phyloP scores from a whole-genome alignment of 805 yeast genomes.

The Ogataea paraovalis region DNA sequence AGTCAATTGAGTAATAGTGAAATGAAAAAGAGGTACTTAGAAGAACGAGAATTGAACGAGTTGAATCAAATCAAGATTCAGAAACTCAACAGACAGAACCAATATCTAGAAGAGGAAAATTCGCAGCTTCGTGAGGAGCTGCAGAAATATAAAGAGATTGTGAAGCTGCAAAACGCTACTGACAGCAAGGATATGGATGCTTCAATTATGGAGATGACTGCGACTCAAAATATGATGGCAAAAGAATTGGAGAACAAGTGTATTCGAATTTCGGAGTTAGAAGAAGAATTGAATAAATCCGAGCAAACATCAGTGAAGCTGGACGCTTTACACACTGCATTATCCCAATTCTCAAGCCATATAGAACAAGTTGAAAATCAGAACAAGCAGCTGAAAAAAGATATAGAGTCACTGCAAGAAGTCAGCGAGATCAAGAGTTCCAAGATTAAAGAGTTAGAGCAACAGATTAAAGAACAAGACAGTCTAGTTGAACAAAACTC shows the following conservation, averaged over 20 bases:
- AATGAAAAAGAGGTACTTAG: conserved; percentile 20
- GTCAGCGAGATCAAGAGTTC: conserved; percentile 55
- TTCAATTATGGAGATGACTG: conserved; percentile 16
- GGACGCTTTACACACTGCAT: conserved; percentile 51
- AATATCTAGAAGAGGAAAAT: conserved; percentile 39
- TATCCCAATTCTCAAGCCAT: conserved; percentile 54
- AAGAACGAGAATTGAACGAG: conserved; percentile 20
- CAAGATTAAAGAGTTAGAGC: conserved; percentile 52
- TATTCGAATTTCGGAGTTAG: conserved; percentile 16
- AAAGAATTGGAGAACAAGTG: conserved; percentile 20
- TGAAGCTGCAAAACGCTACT: conserved; percentile 8
- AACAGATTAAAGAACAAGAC: conserved; percentile 47
- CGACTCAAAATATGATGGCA: conserved; percentile 15
- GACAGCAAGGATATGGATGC: conserved; percentile 24
- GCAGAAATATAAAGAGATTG: conserved; percentile 16
- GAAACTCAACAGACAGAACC: conserved; percentile 23
- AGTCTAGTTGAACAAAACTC: conserved; percentile 45
- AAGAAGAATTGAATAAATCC: conserved; percentile 5
- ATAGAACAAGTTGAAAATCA: conserved; percentile 60
- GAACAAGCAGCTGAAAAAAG: conserved; percentile 53
- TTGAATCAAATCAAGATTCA: conserved; percentile 19
- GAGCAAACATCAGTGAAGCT: conserved; percentile 35
- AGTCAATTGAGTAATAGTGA: conserved; percentile 25
- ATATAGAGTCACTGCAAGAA: conserved; percentile 49
- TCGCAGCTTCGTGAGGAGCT: conserved; percentile 36